Percentiles rank a stretch among this genome's conserved stretches.
phyloP scores from a whole-genome alignment of 73 alveolate genomes.

The Breviolum minutum region DNA sequence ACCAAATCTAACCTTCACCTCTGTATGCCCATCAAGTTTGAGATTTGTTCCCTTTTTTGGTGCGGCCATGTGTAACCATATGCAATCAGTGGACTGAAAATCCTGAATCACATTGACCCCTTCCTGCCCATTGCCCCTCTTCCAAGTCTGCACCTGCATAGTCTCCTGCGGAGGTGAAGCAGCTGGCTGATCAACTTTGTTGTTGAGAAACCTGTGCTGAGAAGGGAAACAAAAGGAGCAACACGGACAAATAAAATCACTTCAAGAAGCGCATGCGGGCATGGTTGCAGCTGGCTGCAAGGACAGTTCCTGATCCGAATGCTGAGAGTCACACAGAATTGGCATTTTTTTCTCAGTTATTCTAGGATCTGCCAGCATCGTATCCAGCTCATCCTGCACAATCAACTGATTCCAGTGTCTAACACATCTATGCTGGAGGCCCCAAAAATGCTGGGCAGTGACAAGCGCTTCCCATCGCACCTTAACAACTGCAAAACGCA shows the following conservation, averaged over 20 bases:
- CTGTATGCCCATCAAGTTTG: neutral
- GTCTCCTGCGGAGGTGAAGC: conserved; percentile 95
- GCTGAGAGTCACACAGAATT: conserved; percentile 17
- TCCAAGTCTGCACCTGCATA: conserved; percentile 46
- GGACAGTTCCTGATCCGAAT: neutral
- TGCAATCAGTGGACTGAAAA: too few relatives aligned
- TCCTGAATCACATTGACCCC: too few relatives aligned
- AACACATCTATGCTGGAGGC: neutral
- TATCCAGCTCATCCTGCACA: conserved; percentile 91
- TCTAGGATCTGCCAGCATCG: conserved; percentile 92
- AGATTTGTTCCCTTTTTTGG: too few relatives aligned
- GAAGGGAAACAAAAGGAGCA: neutral
- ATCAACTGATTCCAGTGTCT: neutral
- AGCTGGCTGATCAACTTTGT: conserved; percentile 86
- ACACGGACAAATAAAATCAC: neutral
- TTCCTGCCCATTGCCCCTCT: too few relatives aligned
- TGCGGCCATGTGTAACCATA: too few relatives aligned
- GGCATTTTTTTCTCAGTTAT: conserved; percentile 91
- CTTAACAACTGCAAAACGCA: conserved; percentile 97
- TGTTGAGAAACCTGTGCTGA: conserved; percentile 83
- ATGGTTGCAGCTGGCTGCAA: neutral
- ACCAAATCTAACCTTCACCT: too few relatives aligned
- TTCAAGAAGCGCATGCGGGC: neutral
- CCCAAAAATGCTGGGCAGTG: too few relatives aligned
- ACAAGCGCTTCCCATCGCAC: neutral